Conservation (phyloP, 1,139 yeast species). For the Pichiaceae sp. region DNA sequence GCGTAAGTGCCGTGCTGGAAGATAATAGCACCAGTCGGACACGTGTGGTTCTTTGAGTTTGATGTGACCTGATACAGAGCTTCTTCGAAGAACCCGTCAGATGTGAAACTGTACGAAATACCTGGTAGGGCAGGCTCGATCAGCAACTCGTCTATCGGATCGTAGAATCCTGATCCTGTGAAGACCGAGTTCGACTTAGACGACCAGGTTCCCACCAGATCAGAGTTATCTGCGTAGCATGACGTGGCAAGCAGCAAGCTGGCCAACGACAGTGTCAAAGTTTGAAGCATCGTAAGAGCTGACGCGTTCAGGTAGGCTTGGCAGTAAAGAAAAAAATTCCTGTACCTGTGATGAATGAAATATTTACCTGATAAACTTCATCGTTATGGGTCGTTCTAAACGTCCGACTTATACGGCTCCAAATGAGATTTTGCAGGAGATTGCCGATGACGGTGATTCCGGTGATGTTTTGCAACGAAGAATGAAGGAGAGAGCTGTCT, state of each 20-base stretch:
- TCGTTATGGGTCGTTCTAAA: no score
- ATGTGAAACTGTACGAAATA: conserved; percentile 82
- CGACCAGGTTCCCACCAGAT: conserved; percentile 84
- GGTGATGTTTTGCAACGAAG: conserved; percentile 29
- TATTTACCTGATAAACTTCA: no score
- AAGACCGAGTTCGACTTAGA: conserved; percentile 90
- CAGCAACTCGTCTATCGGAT: conserved; percentile 87
- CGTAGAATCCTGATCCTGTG: conserved; percentile 95
- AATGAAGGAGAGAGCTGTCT: conserved; percentile 23
- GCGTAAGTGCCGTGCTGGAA: conserved; percentile 86
- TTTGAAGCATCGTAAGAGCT: no score
- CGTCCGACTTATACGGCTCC: conserved; percentile 31
- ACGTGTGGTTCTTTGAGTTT: conserved; percentile 66
- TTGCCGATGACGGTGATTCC: conserved; percentile 22
- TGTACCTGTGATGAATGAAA: no score
- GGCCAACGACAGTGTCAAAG: no score
- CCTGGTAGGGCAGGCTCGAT: conserved; percentile 97
- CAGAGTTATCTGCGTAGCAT: background rate
- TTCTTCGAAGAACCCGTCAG: conserved; percentile 84
- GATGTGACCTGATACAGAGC: conserved; percentile 75
- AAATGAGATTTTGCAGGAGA: conserved; percentile 23
- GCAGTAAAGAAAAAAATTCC: no score
- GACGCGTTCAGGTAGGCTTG: no score
- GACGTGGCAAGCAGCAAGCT: conserved; percentile 1
- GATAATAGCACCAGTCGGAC: conserved; percentile 75